Conservation (phyloP, 2,329 filamentous ascomycete genomes). For the Diaporthe helianthi region DNA sequence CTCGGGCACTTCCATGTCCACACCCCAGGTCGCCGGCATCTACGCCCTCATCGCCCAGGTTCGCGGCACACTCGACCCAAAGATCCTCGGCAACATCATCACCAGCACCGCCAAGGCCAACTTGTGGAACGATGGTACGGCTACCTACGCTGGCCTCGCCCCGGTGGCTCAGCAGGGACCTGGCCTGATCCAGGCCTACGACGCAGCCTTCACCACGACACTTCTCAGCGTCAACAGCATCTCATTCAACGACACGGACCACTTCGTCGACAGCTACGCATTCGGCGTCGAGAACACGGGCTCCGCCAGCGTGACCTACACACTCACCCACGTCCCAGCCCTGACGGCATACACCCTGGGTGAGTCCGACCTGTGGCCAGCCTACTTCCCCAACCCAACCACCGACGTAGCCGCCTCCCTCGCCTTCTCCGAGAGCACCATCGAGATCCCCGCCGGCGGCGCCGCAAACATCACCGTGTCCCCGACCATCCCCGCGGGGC, state of each 20-base stretch:
- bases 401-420: constrained; percentile 34
- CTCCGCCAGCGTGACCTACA: constrained; percentile 45
- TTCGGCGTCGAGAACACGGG: constrained; percentile 51
- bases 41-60: constrained; percentile 46
- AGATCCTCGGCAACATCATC: constrained; percentile 42
- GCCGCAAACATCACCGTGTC: constrained; percentile 40
- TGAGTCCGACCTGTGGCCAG: background rate
- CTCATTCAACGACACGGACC: constrained; percentile 53
- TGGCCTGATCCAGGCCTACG: constrained; percentile 44
- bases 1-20: constrained; percentile 47
- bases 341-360: constrained; percentile 47
- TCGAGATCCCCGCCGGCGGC: constrained; percentile 42
- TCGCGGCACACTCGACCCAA: constrained; percentile 41
- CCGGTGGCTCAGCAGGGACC: constrained; percentile 45
- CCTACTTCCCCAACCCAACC: constrained; percentile 27
- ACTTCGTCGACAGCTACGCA: constrained; percentile 38
- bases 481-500: constrained; percentile 36
- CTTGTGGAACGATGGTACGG: constrained; percentile 44
- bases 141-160: constrained; percentile 35
- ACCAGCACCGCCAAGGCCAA: constrained; percentile 40
- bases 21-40: constrained; percentile 44
- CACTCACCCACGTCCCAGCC: constrained; percentile 45
- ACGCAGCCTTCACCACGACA: constrained; percentile 46
- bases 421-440: constrained; percentile 34
- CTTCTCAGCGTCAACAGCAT: constrained; percentile 47